Evolutionary conservation across 371 early-diverging fungal genomes (phyloP).

Genomic region (Rozella allomycis): DNA sequence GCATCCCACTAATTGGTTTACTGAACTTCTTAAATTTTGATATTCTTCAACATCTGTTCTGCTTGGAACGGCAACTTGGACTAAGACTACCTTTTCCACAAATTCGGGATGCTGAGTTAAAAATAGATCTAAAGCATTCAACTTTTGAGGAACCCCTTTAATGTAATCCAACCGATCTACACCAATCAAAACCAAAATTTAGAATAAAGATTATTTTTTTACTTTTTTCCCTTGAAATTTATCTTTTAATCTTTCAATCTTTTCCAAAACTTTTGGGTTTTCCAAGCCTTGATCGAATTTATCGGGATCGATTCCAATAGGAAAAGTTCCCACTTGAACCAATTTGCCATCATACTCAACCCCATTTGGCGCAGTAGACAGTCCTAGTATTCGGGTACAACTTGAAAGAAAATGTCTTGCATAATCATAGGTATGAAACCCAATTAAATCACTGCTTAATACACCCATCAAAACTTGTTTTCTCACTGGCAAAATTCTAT

Average conservation of each 20-base stretch:
- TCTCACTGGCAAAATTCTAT: constrained; percentile 64
- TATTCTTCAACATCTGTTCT: constrained; percentile 90
- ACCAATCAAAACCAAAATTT: constrained; percentile 86
- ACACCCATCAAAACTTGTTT: constrained; percentile 80
- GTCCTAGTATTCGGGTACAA: constrained; percentile 79
- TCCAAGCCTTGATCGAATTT: constrained; percentile 64
- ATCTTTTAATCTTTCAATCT: constrained; percentile 52
- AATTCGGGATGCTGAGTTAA: constrained; percentile 75
- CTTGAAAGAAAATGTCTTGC: constrained; percentile 91
- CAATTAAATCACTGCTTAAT: constrained; percentile 68
- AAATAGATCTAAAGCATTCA: constrained; percentile 87
- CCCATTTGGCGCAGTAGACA: constrained; percentile 71
- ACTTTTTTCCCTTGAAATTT: constrained; percentile 64
- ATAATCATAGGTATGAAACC: constrained; percentile 98
- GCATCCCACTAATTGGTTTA: constrained; percentile 86
- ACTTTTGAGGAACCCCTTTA: constrained; percentile 98
- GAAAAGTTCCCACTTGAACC: constrained; percentile 90
- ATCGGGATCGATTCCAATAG: constrained; percentile 97
- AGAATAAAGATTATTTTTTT: no score
- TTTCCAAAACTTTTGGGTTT: constrained; percentile 35
- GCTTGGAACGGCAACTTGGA: constrained; percentile 96
- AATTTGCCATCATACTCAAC: constrained; percentile 68
- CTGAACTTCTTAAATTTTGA: constrained; percentile 60
- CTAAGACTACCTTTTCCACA: constrained; percentile 61
- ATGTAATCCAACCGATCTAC: constrained; percentile 98